These are phyloP conservation scores for Sarocladium strictum DNA, from an alignment of 2,329 filamentous ascomycete species.

Conservation along the genomic window DNA sequence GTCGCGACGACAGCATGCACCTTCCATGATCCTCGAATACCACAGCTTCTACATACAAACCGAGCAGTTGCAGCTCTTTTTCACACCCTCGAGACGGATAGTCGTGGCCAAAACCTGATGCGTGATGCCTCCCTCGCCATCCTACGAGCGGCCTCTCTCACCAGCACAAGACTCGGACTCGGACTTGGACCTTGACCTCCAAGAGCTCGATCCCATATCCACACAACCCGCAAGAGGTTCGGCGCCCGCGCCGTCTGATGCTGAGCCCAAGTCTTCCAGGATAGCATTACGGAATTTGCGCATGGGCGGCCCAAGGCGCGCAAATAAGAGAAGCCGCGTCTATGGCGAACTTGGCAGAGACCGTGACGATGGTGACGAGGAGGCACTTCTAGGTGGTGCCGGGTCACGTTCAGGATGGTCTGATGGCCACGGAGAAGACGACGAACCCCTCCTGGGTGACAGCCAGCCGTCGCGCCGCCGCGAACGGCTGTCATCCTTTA, in stretches of 20 bases:
- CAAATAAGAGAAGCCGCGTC: slow-evolving; percentile 43
- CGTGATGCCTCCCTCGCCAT: slow-evolving; percentile 53
- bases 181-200: slow-evolving; percentile 65
- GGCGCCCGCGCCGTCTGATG: slow-evolving; percentile 19
- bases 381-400: slow-evolving; percentile 61
- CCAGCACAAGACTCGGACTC: slow-evolving; percentile 67
- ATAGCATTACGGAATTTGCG: slow-evolving; percentile 69
- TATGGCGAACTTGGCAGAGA: slow-evolving; percentile 56
- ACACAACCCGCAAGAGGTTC: slow-evolving; percentile 26
- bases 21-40: neutral
- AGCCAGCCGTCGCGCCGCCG: slow-evolving; percentile 20
- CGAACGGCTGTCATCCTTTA: slow-evolving; percentile 17
- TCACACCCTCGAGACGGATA: neutral
- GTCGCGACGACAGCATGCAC: neutral
- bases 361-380: slow-evolving; percentile 55
- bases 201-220: slow-evolving; percentile 69
- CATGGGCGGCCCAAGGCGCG: slow-evolving; percentile 57
- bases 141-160: slow-evolving; percentile 58
- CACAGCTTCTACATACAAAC: neutral
- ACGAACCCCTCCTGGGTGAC: slow-evolving; percentile 60
- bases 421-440: slow-evolving; percentile 60
- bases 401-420: slow-evolving; percentile 50
- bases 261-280: slow-evolving; percentile 42
- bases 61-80: neutral
- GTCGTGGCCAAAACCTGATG: slow-evolving; percentile 14